Conservation (phyloP, 2,329 filamentous ascomycete species). For the Claviceps lovelessii region DNA sequence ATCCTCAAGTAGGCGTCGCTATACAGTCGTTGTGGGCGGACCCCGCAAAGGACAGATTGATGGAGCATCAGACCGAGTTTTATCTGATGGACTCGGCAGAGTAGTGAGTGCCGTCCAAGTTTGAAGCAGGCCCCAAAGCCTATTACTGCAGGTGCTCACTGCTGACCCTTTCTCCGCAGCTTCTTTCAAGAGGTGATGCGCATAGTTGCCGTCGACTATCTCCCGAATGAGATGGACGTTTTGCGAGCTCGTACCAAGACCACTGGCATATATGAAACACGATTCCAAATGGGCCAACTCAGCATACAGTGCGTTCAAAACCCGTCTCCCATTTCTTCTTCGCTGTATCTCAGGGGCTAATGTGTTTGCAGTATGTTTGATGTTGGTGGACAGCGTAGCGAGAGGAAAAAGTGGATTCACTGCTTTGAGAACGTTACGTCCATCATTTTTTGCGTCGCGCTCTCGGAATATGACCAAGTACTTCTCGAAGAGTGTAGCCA, state of each 20-base stretch:
- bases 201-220: constrained; percentile 73
- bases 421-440: constrained; percentile 99
- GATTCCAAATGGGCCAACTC: constrained; percentile 95
- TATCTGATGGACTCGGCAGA: constrained; percentile 98
- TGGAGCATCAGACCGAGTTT: constrained; percentile 94
- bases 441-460: constrained; percentile 95
- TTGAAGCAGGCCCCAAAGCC: neutral
- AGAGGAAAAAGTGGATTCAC: constrained; percentile 99
- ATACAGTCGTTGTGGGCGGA: constrained; percentile 85
- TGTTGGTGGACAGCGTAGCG: constrained; percentile 89
- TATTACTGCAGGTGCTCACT: neutral
- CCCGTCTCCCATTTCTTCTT: neutral
- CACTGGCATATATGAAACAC: constrained; percentile 96
- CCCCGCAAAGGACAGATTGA: constrained; percentile 62
- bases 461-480: constrained; percentile 97
- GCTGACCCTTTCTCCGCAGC: constrained; percentile 32
- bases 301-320: constrained; percentile 75
- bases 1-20: constrained; percentile 66
- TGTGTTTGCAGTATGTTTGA: constrained; percentile 74
- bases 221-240: constrained; percentile 88
- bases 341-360: constrained; percentile 9
- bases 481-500: constrained; percentile 94
- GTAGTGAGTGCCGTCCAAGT: constrained; percentile 54
- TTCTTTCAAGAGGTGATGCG: constrained; percentile 89
- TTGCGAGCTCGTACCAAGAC: constrained; percentile 93